Conservation (phyloP, 169 alveolate species). For the Eimeria nieschulzi region DNA sequence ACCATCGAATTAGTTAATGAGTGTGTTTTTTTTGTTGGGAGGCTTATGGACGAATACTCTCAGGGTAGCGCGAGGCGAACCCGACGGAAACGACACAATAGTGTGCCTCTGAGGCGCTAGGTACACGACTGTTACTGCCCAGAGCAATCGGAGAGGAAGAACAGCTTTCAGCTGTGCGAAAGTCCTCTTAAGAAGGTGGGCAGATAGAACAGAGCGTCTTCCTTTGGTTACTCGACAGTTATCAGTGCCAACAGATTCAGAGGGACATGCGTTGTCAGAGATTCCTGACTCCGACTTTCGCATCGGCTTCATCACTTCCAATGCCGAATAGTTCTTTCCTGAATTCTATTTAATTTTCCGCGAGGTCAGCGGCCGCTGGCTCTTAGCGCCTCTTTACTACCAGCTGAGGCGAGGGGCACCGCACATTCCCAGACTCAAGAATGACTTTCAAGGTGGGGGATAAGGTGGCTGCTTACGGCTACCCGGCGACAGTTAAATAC, state of each 20-base stretch:
- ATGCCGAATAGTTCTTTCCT: conserved; percentile 28
- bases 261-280: conserved; percentile 6
- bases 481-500: conserved; percentile 49
- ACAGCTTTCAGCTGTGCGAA: background rate
- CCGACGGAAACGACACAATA: conserved; percentile 5
- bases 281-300: background rate
- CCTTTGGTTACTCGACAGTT: background rate
- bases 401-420: background rate
- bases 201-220: conserved; percentile 16
- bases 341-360: background rate
- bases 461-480: conserved; percentile 64
- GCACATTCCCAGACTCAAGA: background rate
- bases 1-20: conserved; percentile 10
- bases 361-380: no score
- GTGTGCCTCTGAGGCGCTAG: conserved; percentile 25
- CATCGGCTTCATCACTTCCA: background rate
- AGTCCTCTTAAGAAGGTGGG: background rate
- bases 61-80: conserved; percentile 20
- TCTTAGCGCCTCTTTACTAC: no score
- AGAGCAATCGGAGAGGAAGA: background rate
- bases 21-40: conserved; percentile 1
- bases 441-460: conserved; percentile 65
- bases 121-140: conserved; percentile 2
- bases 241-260: background rate
- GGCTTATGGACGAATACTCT: background rate